Evolutionary conservation across 148 eudicot genomes (phyloP), one percentile per base, ranked within the genome.

Genomic region (Vaccinium corymbosum): DNA sequence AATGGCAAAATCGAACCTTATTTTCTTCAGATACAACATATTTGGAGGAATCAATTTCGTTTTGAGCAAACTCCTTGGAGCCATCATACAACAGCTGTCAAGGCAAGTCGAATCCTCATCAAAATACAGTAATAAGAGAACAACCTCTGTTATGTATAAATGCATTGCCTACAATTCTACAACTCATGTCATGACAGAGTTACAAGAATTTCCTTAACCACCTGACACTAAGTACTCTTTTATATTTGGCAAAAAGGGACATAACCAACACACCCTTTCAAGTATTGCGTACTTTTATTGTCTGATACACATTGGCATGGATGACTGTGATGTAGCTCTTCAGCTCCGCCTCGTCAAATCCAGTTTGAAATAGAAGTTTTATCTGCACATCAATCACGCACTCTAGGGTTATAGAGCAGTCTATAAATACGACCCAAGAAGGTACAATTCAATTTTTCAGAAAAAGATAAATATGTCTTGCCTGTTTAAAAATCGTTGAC

Each of bases 401-500:
- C 22, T 61, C 27, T 79, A n/a, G 70, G 59, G 72, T 27, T 19
- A 72, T 6, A 56, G 48, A 35, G 20, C 22, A n/a, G 6, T 74
- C 2, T 56, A n/a, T 52, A n/a, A 64, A 80, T 29, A 3, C 22
- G 1, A 70, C 13, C 29, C 66, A 78, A 78, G 48, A 7, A 64
- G 29, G 27, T 22, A 16, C 64, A 50, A 76, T 68, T 79, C 17
- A 38, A 55, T 76, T 72, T 29, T 72, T 49, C 46, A 38, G 79
- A 52, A 74, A 49, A 85, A 20, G 38, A 87, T 49, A 82, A 22
- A 80, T 51, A 7, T 51, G 25, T 56, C 92, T 84, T 91, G 86
- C 98, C 98, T 94, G 99, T 91, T 97, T 97, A 88, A 97, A 97
- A 50, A 97, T 91, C 11, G 99, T 97, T 7, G 99, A 97, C 89